Percentiles rank a stretch among this genome's conserved stretches.
These are phyloP conservation scores for Heterobasidion parviporum DNA, from an alignment of 1,284 basidiomycete genomes.

Conservation along the genomic window DNA sequence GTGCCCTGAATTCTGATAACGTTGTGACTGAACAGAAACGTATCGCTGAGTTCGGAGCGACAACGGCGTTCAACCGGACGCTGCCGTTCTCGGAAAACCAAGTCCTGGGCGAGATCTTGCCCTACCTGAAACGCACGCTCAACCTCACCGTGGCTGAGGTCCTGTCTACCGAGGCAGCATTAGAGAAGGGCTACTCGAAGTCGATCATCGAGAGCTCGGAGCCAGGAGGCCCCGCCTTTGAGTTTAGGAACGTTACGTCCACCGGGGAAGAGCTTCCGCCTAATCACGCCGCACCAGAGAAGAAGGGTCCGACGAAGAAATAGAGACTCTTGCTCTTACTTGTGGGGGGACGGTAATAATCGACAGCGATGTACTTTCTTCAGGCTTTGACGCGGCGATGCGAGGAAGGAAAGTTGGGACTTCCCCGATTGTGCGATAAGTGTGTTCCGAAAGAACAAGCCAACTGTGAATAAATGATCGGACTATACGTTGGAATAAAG, in stretches of 20 bases:
- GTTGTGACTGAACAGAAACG: conserved; percentile 56
- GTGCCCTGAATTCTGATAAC: background rate
- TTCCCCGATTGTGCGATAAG: too few relatives aligned
- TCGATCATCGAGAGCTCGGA: conserved; percentile 78
- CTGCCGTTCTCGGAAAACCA: conserved; percentile 83
- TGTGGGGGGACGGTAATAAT: too few relatives aligned
- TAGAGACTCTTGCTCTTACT: too few relatives aligned
- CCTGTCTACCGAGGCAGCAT: conserved; percentile 64
- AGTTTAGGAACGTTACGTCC: conserved; percentile 31
- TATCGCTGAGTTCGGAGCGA: conserved; percentile 70
- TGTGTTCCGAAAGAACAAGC: too few relatives aligned
- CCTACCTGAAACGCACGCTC: conserved; percentile 83
- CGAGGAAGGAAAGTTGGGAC: too few relatives aligned
- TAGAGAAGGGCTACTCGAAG: conserved; percentile 53
- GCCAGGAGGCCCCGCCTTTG: conserved; percentile 80
- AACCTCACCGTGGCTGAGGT: conserved; percentile 69
- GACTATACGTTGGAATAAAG: too few relatives aligned
- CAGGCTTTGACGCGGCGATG: too few relatives aligned
- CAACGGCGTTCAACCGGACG: conserved; percentile 80
- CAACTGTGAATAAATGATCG: too few relatives aligned
- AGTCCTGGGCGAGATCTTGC: conserved; percentile 66
- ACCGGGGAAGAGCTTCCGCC: background rate
- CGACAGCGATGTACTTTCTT: too few relatives aligned
- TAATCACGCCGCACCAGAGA: background rate
- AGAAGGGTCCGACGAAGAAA: background rate